Base-by-base conservation (phyloP, 192 early-diverging fungal species). In the Lobosporangium transversale region DNA sequence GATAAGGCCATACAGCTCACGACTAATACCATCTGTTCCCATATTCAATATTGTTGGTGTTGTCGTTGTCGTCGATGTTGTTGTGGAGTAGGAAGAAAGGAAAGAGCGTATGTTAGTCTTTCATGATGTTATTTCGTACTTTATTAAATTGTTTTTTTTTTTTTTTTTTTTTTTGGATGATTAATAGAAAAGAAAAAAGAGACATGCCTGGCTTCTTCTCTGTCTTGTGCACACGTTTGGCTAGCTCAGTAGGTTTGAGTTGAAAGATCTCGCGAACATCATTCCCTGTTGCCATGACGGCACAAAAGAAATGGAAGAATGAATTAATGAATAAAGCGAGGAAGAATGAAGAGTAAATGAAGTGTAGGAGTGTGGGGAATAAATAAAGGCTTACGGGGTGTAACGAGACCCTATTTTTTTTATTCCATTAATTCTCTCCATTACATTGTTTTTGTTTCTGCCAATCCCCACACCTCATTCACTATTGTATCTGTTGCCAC, bases 211-310 rank as follows among this genome's bases (percentile, higher is more conserved):
- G 84, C 58, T 84, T 84, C 50, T 84, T 85, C 31, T 84, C 84
- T 9, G 68, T 24, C 49, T 65, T 83, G 49, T 65, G 68, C n/a
- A 54, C 58, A 59, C 48, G 58, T 21, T 21, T 66, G 40, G 61
- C 36, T 29, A 62, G 70, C 42, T 76, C 79, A 11, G 68, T 26
- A 30, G 81, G 78, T 42, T 79, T 78, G 40, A 90, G 68, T 58
- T 84, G 82, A 56, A 90, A 71, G 58, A 90, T 90, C 64, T 90
- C 89, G 23, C 86, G 80, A 58, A 90, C 79, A 45, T 90, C 89
- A 37, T 70, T 81, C 40, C 83, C 76, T 42, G 66, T 82, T 48
- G 83, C 83, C 58, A 66, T 79, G n/a, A n/a, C n/a, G n/a, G n/a
- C n/a, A n/a, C n/a, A n/a, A n/a, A n/a, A n/a, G n/a, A n/a, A n/a